Percentiles rank a stretch among this genome's conserved stretches.
Evolutionary conservation across 108 stramenopile species (phyloP).

Genomic region (Cyclostephanos invisitatus): DNA sequence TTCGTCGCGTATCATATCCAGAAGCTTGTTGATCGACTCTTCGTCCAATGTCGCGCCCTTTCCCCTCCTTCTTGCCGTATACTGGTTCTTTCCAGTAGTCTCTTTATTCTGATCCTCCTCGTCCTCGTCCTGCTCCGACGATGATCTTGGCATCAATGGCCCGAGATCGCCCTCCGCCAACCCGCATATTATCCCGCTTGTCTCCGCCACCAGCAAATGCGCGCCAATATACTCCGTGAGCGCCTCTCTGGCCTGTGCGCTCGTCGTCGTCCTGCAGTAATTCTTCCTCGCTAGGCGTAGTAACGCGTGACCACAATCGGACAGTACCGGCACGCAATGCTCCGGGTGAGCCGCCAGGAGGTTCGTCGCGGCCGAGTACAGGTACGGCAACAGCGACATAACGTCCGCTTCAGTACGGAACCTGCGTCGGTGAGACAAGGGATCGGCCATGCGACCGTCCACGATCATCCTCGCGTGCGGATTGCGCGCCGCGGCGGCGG

Average conservation of each 20-base stretch:
- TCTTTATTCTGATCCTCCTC: slow-evolving; percentile 2
- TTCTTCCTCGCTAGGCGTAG: slow-evolving; percentile 53
- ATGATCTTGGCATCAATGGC: slow-evolving; percentile 11
- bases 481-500: slow-evolving; percentile 21
- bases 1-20: slow-evolving; percentile 44
- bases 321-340: slow-evolving; percentile 38
- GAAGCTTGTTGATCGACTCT: slow-evolving; percentile 18
- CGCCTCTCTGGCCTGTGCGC: slow-evolving; percentile 44
- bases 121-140: slow-evolving; percentile 7
- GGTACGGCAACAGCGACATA: slow-evolving; percentile 37
- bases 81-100: background rate
- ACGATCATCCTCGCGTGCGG: slow-evolving; percentile 7
- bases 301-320: slow-evolving; percentile 45
- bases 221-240: slow-evolving; percentile 60
- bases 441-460: background rate
- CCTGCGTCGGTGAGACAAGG: background rate
- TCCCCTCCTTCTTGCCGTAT: background rate
- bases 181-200: slow-evolving; percentile 41
- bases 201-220: slow-evolving; percentile 62
- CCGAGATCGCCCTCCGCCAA: slow-evolving; percentile 46
- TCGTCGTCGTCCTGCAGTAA: slow-evolving; percentile 33
- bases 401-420: slow-evolving; percentile 31
- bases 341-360: slow-evolving; percentile 49
- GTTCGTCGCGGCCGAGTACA: slow-evolving; percentile 47
- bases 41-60: slow-evolving; percentile 30